These are phyloP conservation scores for Jamesozyma lodderae DNA, from an alignment of 805 yeast genomes.

Conservation along the genomic window DNA sequence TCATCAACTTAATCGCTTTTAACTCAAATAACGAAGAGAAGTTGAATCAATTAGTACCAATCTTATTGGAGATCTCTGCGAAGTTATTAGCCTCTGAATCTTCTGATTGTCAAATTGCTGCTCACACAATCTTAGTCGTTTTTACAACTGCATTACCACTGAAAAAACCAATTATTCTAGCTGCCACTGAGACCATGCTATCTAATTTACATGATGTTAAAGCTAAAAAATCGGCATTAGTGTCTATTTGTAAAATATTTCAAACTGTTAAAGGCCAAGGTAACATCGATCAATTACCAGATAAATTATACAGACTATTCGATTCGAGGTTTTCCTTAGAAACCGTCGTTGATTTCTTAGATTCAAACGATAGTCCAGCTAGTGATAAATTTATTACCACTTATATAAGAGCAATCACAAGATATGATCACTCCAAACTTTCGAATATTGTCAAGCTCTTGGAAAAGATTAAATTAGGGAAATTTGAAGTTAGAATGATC, in stretches of 20 bases:
- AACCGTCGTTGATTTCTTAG: constrained; percentile 16
- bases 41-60: constrained; percentile 45
- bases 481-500: constrained; percentile 32
- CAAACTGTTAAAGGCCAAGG: constrained; percentile 38
- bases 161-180: constrained; percentile 41
- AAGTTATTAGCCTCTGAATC: constrained; percentile 39
- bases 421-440: constrained; percentile 35
- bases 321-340: constrained; percentile 17
- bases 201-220: constrained; percentile 34
- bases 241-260: constrained; percentile 39
- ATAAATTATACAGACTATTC: constrained; percentile 31
- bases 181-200: constrained; percentile 53
- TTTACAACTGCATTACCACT: constrained; percentile 65
- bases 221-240: constrained; percentile 37
- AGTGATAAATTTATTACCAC: constrained; percentile 37
- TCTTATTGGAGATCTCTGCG: constrained; percentile 50
- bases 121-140: constrained; percentile 75
- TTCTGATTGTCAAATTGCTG: constrained; percentile 67
- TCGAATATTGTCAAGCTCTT: constrained; percentile 32
- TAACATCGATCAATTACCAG: constrained; percentile 35
- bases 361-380: constrained; percentile 16
- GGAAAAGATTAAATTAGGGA: constrained; percentile 28
- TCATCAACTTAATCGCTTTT: constrained; percentile 56
- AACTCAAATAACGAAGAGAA: constrained; percentile 35
- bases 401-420: constrained; percentile 36